Conservation (phyloP, 768 basidiomycete species). For the Russula lepida region DNA sequence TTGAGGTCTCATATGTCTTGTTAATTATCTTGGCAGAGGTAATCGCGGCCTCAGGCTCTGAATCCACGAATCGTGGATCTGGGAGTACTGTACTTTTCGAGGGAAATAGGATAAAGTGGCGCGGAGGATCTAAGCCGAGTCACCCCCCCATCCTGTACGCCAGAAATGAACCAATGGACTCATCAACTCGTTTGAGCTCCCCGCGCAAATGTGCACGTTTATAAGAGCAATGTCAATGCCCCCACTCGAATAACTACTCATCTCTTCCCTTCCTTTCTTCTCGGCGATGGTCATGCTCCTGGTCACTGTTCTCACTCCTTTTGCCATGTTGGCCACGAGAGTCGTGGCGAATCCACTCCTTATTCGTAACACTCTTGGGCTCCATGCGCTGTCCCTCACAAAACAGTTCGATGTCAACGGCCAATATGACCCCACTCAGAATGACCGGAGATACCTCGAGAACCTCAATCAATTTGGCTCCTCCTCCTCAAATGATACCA, state of each 20-base stretch:
- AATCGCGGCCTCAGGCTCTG: no score
- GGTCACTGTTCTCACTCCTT: neutral
- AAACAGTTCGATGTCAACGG: neutral
- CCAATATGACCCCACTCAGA: neutral
- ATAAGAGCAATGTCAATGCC: neutral
- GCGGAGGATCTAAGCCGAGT: no score
- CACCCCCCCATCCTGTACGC: neutral
- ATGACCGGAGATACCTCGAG: neutral
- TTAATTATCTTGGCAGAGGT: no score
- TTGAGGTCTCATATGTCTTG: no score
- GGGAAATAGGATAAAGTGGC: neutral
- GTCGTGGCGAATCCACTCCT: neutral
- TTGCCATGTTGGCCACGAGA: neutral
- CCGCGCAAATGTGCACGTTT: neutral
- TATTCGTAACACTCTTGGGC: no score
- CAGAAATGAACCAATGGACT: neutral
- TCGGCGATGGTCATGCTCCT: neutral
- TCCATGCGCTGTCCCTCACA: neutral
- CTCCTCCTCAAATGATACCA: slow-evolving; percentile 5
- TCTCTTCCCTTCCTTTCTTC: no score
- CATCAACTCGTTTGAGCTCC: neutral
- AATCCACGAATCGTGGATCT: neutral
- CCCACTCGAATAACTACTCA: neutral
- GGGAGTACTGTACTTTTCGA: neutral
- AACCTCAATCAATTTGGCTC: neutral